Evolutionary conservation across 2,329 filamentous ascomycete genomes (phyloP).

Genomic region (Lasiodiplodia sp.): DNA sequence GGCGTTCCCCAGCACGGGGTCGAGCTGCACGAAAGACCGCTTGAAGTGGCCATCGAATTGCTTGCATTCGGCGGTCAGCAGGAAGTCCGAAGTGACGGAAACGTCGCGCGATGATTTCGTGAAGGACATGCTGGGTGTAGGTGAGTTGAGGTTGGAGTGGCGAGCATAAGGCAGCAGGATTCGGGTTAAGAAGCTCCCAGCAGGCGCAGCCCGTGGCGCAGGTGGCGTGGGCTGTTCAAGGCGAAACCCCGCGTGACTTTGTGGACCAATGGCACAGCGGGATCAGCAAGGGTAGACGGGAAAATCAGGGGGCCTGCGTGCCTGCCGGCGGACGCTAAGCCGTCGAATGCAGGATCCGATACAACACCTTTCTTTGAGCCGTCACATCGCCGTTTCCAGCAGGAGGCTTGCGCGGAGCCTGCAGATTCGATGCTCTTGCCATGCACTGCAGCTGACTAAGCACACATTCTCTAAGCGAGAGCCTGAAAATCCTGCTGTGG

Average conservation of each 20-base stretch:
- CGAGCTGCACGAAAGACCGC: slow-evolving; percentile 1
- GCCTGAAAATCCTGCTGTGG: not conserved
- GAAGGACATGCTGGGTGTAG: not conserved
- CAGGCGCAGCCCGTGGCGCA: slow-evolving; percentile 1
- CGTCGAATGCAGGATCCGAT: not conserved
- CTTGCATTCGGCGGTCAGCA: not conserved
- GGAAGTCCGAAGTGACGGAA: slow-evolving; percentile 1
- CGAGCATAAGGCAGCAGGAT: slow-evolving; percentile 1
- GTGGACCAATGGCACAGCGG: not conserved
- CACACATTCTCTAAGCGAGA: slow-evolving; percentile 16
- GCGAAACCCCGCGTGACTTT: slow-evolving; percentile 1
- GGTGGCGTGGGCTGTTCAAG: slow-evolving; percentile 3
- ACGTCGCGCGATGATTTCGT: slow-evolving; percentile 2
- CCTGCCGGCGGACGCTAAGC: not conserved
- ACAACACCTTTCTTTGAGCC: not conserved
- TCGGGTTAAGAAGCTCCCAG: not conserved
- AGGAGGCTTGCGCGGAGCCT: not conserved
- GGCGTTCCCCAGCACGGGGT: not conserved
- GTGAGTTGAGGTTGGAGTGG: slow-evolving; percentile 1
- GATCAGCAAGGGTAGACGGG: not conserved
- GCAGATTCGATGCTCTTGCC: not conserved
- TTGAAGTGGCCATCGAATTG: not conserved
- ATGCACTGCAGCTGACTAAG: slow-evolving; percentile 5
- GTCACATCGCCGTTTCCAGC: not conserved
- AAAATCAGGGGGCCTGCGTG: not conserved